Conservation (phyloP, 2,329 filamentous ascomycete species). For the Phyllachora maydis region DNA sequence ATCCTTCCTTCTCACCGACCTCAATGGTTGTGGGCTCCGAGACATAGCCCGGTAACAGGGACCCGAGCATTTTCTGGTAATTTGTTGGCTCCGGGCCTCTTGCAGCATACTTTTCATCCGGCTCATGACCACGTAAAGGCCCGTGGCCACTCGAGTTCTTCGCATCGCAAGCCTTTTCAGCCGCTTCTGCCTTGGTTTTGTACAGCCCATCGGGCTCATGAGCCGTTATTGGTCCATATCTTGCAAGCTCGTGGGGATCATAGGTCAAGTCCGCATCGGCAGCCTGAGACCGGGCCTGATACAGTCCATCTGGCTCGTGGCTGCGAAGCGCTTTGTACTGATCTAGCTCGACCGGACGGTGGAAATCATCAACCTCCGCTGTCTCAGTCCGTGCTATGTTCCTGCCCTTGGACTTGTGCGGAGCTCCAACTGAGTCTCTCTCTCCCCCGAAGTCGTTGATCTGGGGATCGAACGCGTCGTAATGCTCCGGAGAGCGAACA, state of each 20-base stretch:
- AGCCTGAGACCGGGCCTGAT: constrained; percentile 2
- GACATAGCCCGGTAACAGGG: constrained; percentile 10
- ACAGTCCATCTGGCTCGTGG: constrained; percentile 6
- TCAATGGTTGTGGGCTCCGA: too few relatives aligned
- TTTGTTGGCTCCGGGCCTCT: constrained; percentile 1
- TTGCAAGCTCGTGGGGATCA: constrained; percentile 5
- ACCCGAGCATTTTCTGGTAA: constrained; percentile 9
- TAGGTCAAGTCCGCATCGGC: background rate
- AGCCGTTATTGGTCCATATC: constrained; percentile 4
- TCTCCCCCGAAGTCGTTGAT: too few relatives aligned
- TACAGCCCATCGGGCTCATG: constrained; percentile 15
- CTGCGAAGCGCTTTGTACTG: constrained; percentile 4
- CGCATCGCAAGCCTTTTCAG: constrained; percentile 6
- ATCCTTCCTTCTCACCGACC: too few relatives aligned
- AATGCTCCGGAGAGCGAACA: too few relatives aligned
- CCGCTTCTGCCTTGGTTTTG: background rate
- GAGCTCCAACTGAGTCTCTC: too few relatives aligned
- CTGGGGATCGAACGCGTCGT: too few relatives aligned
- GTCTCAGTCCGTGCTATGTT: too few relatives aligned
- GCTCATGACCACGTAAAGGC: constrained; percentile 7
- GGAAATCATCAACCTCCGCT: too few relatives aligned
- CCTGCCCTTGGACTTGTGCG: too few relatives aligned
- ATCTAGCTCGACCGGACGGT: constrained; percentile 3
- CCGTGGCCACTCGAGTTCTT: constrained; percentile 4
- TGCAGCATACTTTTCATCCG: constrained; percentile 7